phyloP scores from a whole-genome alignment of 2,329 filamentous ascomycete genomes.

The Sclerotinia sclerotiorum region DNA sequence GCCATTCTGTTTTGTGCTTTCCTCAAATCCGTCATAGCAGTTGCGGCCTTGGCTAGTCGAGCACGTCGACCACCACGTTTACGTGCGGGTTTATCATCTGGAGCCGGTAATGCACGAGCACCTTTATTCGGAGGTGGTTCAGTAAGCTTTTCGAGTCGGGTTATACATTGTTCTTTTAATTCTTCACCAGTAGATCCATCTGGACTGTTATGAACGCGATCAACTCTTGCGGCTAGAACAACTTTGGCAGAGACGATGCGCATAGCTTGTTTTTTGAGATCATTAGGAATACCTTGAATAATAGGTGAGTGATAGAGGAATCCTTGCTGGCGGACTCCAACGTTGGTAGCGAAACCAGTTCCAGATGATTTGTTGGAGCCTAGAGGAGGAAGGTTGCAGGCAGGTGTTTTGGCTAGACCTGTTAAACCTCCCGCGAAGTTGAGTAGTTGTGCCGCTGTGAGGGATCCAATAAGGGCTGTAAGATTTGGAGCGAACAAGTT shows the following conservation, averaged over 20 bases:
- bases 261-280: slow-evolving; percentile 90
- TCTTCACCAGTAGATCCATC: slow-evolving; percentile 83
- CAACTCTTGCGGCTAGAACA: slow-evolving; percentile 87
- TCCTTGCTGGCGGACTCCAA: slow-evolving; percentile 85
- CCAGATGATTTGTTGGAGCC: slow-evolving; percentile 83
- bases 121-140: slow-evolving; percentile 90
- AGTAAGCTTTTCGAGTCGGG: slow-evolving; percentile 87
- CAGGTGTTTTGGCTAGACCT: slow-evolving; percentile 85
- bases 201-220: slow-evolving; percentile 76
- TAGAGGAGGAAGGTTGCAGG: slow-evolving; percentile 88
- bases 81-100: slow-evolving; percentile 90
- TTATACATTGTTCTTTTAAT: slow-evolving; percentile 77
- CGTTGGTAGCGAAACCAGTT: slow-evolving; percentile 86
- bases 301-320: slow-evolving; percentile 92
- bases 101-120: slow-evolving; percentile 79
- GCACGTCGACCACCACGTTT: slow-evolving; percentile 90
- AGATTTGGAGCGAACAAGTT: slow-evolving; percentile 93
- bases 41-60: slow-evolving; percentile 92
- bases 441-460: slow-evolving; percentile 94
- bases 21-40: slow-evolving; percentile 92
- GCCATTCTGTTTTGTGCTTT: slow-evolving; percentile 96
- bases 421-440: slow-evolving; percentile 89
- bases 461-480: slow-evolving; percentile 83
- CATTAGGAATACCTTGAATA: slow-evolving; percentile 78
- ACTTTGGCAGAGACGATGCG: slow-evolving; percentile 92